phyloP scores from a whole-genome alignment of 1,284 basidiomycete species.

The Apiotrichum brassicae region DNA sequence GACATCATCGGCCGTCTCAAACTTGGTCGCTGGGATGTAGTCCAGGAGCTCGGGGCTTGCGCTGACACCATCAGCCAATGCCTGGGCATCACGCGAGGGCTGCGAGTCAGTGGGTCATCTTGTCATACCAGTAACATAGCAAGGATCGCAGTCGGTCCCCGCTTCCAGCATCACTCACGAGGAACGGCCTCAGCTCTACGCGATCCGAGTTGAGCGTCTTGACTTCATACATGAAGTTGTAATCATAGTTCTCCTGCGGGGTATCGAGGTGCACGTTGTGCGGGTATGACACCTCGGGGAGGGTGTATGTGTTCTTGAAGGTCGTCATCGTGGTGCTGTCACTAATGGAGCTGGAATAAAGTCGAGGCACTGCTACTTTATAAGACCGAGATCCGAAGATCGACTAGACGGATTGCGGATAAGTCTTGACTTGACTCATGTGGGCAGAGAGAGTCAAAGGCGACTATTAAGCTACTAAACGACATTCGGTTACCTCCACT shows the following conservation, averaged over 20 bases:
- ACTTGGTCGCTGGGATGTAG: slow-evolving; percentile 21
- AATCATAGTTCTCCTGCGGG: slow-evolving; percentile 38
- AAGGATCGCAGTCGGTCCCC: too few relatives aligned
- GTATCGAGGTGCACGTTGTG: slow-evolving; percentile 28
- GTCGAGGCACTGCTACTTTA: too few relatives aligned
- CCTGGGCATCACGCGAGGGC: slow-evolving; percentile 33
- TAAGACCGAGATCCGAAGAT: too few relatives aligned
- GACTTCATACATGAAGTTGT: slow-evolving; percentile 39
- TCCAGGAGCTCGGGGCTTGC: slow-evolving; percentile 21
- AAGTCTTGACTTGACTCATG: too few relatives aligned
- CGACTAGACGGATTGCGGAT: too few relatives aligned
- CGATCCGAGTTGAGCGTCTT: slow-evolving; percentile 28
- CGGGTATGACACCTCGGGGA: background rate
- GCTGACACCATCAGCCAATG: slow-evolving; percentile 23
- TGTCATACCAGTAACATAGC: too few relatives aligned
- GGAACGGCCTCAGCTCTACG: slow-evolving; percentile 13
- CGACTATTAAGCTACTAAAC: too few relatives aligned
- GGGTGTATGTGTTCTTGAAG: background rate
- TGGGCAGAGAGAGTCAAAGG: too few relatives aligned
- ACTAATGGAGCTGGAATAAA: too few relatives aligned
- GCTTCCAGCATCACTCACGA: slow-evolving; percentile 13
- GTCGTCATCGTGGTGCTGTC: background rate
- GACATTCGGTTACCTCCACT: too few relatives aligned
- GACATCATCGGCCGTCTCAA: slow-evolving; percentile 25
- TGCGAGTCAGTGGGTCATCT: background rate